Evolutionary conservation across 352 stramenopile genomes (phyloP).

Genomic region (Phytophthora megakarya): DNA sequence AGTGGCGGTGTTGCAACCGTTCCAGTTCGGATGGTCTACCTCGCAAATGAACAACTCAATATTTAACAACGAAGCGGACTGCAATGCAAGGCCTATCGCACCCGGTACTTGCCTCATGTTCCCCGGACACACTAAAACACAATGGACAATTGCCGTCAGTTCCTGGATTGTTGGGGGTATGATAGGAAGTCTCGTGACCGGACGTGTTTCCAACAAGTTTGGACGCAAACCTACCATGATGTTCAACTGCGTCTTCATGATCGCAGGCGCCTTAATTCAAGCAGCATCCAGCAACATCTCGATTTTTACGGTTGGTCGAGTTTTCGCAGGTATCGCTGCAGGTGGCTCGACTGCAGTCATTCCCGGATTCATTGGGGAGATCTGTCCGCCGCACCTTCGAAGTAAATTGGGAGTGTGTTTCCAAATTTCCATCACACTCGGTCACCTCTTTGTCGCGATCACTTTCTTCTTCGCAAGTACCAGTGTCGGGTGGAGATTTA

Average conservation of each 20-base stretch:
- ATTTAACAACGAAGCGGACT: constrained; percentile 50
- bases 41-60: constrained; percentile 56
- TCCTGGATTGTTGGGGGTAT: constrained; percentile 66
- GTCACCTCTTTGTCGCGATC: constrained; percentile 47
- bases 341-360: constrained; percentile 42
- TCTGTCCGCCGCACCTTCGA: constrained; percentile 46
- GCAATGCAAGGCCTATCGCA: constrained; percentile 46
- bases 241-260: constrained; percentile 53
- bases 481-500: constrained; percentile 55
- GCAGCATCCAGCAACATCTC: constrained; percentile 25
- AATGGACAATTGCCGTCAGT: constrained; percentile 68
- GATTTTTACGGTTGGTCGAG: constrained; percentile 45
- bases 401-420: constrained; percentile 42
- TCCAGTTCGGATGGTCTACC: constrained; percentile 50
- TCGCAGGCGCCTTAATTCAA: constrained; percentile 43
- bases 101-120: constrained; percentile 39
- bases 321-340: constrained; percentile 55
- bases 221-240: constrained; percentile 44
- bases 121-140: constrained; percentile 30
- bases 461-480: constrained; percentile 62
- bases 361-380: constrained; percentile 55
- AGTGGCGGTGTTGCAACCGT: constrained; percentile 50
- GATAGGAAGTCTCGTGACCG: constrained; percentile 47
- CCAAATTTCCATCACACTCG: constrained; percentile 55
- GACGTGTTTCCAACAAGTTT: constrained; percentile 44